Percentiles rank a stretch among this genome's conserved stretches.
phyloP scores from a whole-genome alignment of 805 yeast genomes.

The Zygosaccharomyces bisporus region DNA sequence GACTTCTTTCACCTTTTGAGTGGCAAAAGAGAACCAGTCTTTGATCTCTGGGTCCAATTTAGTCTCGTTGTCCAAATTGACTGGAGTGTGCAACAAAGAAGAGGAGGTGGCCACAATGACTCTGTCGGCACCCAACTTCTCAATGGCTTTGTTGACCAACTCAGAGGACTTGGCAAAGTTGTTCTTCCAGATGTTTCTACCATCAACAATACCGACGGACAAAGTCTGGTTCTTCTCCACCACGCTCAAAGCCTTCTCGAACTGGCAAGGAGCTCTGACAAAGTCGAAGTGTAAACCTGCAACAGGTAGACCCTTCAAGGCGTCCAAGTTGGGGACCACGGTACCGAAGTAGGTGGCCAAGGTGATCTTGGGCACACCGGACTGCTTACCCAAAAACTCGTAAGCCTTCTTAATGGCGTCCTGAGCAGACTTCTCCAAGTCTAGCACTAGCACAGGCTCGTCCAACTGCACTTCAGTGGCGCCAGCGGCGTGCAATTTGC shows the following conservation, averaged over 20 bases:
- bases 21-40: conserved; percentile 98
- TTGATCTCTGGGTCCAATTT: conserved; percentile 87
- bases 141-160: conserved; percentile 76
- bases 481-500: conserved; percentile 89
- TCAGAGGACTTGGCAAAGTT: conserved; percentile 84
- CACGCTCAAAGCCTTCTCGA: conserved; percentile 71
- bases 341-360: conserved; percentile 97
- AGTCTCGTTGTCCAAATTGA: conserved; percentile 87
- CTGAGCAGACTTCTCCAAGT: conserved; percentile 79
- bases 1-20: conserved; percentile 91
- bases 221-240: conserved; percentile 68
- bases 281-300: conserved; percentile 96
- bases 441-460: conserved; percentile 95
- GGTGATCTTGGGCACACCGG: conserved; percentile 70
- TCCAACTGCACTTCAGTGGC: conserved; percentile 94
- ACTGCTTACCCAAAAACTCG: conserved; percentile 62
- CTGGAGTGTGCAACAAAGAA: conserved; percentile 97
- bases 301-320: conserved; percentile 87
- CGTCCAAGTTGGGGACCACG: conserved; percentile 90
- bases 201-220: conserved; percentile 96
- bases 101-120: conserved; percentile 93
- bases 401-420: conserved; percentile 87
- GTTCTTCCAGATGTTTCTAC: conserved; percentile 99
- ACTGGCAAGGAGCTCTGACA: conserved; percentile 94
- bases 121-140: conserved; percentile 78